Percentiles rank a stretch among this genome's conserved stretches.
Evolutionary conservation across 2,329 filamentous ascomycete species (phyloP).

Genomic region (Arthroderma sp.): DNA sequence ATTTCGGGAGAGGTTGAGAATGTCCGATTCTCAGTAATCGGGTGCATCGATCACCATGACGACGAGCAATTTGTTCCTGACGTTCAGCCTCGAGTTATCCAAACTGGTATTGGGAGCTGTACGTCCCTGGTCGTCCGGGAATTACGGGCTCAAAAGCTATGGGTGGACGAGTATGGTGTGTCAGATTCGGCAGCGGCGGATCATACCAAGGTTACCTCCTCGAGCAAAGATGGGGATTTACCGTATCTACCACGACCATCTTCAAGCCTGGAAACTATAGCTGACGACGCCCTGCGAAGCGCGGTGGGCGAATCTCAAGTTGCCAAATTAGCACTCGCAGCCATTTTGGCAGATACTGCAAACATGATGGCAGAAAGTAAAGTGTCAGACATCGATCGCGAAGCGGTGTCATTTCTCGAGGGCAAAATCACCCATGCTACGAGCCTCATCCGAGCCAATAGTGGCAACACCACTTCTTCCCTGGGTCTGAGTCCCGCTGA

Average conservation of each 20-base stretch:
- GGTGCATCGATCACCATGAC: slow-evolving; percentile 50
- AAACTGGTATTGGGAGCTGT: slow-evolving; percentile 44
- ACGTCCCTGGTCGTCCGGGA: slow-evolving; percentile 43
- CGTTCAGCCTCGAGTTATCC: slow-evolving; percentile 38
- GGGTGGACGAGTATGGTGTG: slow-evolving; percentile 15
- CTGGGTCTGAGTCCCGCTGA: not conserved
- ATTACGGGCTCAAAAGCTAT: slow-evolving; percentile 33
- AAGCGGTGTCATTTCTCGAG: slow-evolving; percentile 39
- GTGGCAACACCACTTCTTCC: not conserved
- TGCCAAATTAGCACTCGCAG: slow-evolving; percentile 27
- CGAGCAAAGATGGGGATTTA: no score
- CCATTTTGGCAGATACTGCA: slow-evolving; percentile 33
- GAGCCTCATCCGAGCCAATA: not conserved
- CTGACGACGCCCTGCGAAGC: not conserved
- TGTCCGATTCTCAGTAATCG: slow-evolving; percentile 30
- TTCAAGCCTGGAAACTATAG: no score
- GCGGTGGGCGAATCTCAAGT: slow-evolving; percentile 25
- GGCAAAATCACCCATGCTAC: slow-evolving; percentile 23
- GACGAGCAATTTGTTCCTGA: slow-evolving; percentile 42
- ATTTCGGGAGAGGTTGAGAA: slow-evolving; percentile 25
- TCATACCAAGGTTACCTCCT: no score
- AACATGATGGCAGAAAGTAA: slow-evolving; percentile 33
- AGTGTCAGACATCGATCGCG: slow-evolving; percentile 36
- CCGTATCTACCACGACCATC: no score
- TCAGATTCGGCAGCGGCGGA: no score